Evolutionary conservation across 441 rosid species (phyloP), one percentile per base, ranked within the genome.

Genomic region (Erodium texanum): DNA sequence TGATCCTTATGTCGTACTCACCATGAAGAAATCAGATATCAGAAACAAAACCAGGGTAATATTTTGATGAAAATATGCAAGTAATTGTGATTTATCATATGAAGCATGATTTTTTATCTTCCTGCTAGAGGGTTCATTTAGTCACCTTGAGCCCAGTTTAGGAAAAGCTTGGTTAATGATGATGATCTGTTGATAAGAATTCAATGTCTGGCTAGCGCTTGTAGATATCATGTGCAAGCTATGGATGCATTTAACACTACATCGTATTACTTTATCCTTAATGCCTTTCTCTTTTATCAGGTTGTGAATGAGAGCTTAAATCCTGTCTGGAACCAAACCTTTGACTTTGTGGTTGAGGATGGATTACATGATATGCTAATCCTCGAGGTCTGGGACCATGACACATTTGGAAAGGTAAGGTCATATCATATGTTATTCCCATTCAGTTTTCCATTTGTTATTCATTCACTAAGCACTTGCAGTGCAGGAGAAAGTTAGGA

Each of bases 281-380:
- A 65, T 29, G 5, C 7, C 50, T 8, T 32, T 45, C 38, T 29
- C 12, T 24, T 70, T 79, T 73, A 68, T 66, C 81, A 91, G 97
- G 98, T 92, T 59, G 97, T 92, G 68, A 89, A 94, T 74, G 87
- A 92, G 71, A 78, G 87, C 84, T 82, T 92, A 71, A 88, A 92
- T 84, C 98, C 99, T 0, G 90, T 87, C 27, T 95, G 99, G 99
- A 87, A 92, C 80, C 98, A 92, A 76, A 92, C 98, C 54, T 92
- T 92, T 78, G 99, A 92, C 79, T 90, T 92, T 68, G 96, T 95
- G 65, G 95, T 92, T 27, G 99, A 95, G 83, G 98, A 92, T 68
- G 99, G 96, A 69, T 86, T 90, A 61, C 99, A 90, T 71, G 99
- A 95, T 68, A 86, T 95, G 96, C 85, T 95, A 66, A 84, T 92